Base-by-base conservation (phyloP, 2,329 filamentous ascomycete species). In the Pestalotiopsis sp. region DNA sequence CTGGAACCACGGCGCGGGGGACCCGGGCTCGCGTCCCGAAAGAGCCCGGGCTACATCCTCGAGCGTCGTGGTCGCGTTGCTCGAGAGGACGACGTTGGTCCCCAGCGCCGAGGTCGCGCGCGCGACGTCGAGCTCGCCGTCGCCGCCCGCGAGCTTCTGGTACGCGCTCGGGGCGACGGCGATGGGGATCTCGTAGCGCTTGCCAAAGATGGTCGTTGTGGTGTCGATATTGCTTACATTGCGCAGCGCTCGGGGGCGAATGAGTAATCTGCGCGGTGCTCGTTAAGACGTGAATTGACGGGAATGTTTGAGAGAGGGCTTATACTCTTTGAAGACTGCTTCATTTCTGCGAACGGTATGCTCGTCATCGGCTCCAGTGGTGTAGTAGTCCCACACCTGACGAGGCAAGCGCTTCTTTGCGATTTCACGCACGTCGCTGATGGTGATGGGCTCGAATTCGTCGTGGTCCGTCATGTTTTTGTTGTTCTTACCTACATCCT, bases 1-100 rank as follows among this genome's bases (percentile, higher is more conserved):
- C 72, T 88, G 86, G 17, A 60, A 60, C 57, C 57, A 60, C 4
- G 57, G 57, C 57, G 23, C 31, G 25, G 57, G 57, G 1, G 20
- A n/a, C 12, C 14, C 57, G 17, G 25, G 13, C 14, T 1, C 6
- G 5, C 57, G 57, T 6, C 14, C 20, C 23, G 25, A 13, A 6
- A 38, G 12, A 5, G 13, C 23, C 25, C 17, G 17, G 57, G 17
- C 31, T 1, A 60, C 57, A 3, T 60, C 57, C 57, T 60, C 57
- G 57, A 60, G 57, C 12, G 57, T 31, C 25, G 57, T 60, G 11
- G 57, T 60, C 25, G 57, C 57, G 13, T 27, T 38, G 25, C 25
- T 60, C 14, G 57, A 60, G 4, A 60, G 20, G 13, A 60, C 25
- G 57, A 31, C 23, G 13, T 60, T 60, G 25, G 57, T 60, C 25